phyloP scores from a whole-genome alignment of 306 rosid species.

The Castanea mollissima region DNA sequence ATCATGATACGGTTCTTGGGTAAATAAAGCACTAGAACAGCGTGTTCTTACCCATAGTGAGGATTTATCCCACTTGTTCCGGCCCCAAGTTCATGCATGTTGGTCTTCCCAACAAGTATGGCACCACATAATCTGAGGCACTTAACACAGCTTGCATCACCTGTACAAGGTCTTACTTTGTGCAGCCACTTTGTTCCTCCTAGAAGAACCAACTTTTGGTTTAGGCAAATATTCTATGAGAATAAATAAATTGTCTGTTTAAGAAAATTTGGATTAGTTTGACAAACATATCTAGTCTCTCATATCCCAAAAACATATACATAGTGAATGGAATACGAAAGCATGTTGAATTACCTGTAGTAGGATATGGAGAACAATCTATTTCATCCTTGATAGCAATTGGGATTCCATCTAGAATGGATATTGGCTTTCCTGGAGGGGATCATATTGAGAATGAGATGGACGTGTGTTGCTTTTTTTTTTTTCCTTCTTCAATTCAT shows the following conservation, averaged over 20 bases:
- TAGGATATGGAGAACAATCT: constrained; percentile 90
- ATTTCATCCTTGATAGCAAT: constrained; percentile 93
- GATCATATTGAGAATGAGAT: constrained; percentile 6
- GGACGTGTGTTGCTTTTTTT: too few relatives aligned
- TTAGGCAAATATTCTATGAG: neutral
- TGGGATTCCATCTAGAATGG: constrained; percentile 77
- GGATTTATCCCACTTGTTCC: constrained; percentile 98
- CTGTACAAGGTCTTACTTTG: constrained; percentile 62
- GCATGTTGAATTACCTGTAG: constrained; percentile 60
- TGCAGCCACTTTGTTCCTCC: constrained; percentile 96
- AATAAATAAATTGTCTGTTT: constrained; percentile 5
- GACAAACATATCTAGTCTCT: neutral
- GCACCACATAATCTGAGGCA: constrained; percentile 77
- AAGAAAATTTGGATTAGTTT: neutral
- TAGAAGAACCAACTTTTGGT: constrained; percentile 28
- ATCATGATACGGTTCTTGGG: neutral
- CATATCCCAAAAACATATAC: too few relatives aligned
- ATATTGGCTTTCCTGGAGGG: constrained; percentile 62
- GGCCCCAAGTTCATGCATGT: constrained; percentile 97
- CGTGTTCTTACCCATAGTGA: constrained; percentile 68
- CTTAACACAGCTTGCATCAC: constrained; percentile 81
- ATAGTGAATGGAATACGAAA: constrained; percentile 3
- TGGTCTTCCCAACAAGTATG: constrained; percentile 83
- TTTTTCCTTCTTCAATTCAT: too few relatives aligned
- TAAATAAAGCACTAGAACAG: neutral